Evolutionary conservation across 257 asterid genomes (phyloP).

Genomic region (Solanum lycopersicoides): DNA sequence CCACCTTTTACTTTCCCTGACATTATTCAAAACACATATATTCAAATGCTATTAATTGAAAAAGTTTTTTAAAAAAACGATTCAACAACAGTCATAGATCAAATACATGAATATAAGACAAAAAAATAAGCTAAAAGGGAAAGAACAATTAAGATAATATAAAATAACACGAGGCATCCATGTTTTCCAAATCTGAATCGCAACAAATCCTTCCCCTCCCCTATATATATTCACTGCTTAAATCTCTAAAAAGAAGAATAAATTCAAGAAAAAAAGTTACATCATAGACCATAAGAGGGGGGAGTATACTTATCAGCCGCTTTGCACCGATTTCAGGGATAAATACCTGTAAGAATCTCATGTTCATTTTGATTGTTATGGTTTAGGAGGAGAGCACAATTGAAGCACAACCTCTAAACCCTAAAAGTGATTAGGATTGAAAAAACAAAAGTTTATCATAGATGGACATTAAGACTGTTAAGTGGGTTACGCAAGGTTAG

Average conservation of each 20-base stretch:
- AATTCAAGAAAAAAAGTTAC: neutral
- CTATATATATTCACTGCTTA: neutral
- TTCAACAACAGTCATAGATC: neutral
- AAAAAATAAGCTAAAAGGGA: neutral
- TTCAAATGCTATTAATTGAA: neutral
- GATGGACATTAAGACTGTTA: too few relatives aligned
- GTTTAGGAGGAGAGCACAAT: too few relatives aligned
- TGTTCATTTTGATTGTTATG: too few relatives aligned
- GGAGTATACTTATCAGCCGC: neutral
- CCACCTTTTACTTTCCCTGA: neutral
- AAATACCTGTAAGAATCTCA: neutral
- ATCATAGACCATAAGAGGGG: neutral
- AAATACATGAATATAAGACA: neutral
- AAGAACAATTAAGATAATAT: neutral
- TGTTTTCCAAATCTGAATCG: neutral
- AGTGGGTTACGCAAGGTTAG: too few relatives aligned
- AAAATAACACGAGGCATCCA: neutral
- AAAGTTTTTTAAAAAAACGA: neutral
- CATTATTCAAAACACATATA: neutral
- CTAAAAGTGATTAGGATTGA: neutral
- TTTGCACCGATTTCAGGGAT: neutral
- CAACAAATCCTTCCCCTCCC: neutral
- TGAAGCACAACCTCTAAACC: neutral
- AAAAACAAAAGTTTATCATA: too few relatives aligned
- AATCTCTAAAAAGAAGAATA: neutral